Evolutionary conservation across 805 yeast species (phyloP), one percentile per base, ranked within the genome.

Genomic region (Yarrowia divulgata): DNA sequence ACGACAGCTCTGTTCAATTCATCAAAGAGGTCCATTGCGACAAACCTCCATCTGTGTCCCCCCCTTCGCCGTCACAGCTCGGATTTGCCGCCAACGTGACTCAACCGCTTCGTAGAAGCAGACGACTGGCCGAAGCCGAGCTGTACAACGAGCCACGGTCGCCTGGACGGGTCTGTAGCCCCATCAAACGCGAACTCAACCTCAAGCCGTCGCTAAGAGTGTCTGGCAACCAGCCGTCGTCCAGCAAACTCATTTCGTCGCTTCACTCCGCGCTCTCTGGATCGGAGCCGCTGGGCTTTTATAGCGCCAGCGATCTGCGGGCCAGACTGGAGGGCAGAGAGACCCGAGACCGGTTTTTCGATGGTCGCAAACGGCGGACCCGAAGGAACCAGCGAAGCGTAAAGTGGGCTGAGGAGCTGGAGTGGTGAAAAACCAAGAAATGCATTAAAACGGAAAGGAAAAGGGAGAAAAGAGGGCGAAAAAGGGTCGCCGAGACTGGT

Each of bases 401-500:
- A 7, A 37, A 55, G 18, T 55, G 62, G 62, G 62, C 62, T 8
- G 62, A 55, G n/a, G 62, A 55, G 35, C 46, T 55, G 23, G 62
- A 55, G 19, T 55, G 62, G 62, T 55, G 29, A 34, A 12, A 29
- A 50, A 40, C 57, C 10, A n/a, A 50, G n/a, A 18, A 12, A 48
- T 48, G 52, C 52, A 48, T 48, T 7, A 35, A 23, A 23, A 4
- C 3, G 29, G 29, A 23, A 23, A 23, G 29, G 29, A 4, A 23
- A 23, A 23, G 4, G 29, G 29, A 4, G 29, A 23, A 23, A 4
- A 23, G 29, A 23, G 29, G n/a, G n/a, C n/a, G n/a, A 23, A 23
- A 23, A 4, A 23, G 29, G 29, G 29, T 23, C 29, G 2, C 29
- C 29, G 29, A 23, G 29, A 4, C 29, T 23, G 2, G 29, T 23